These are phyloP conservation scores for Kodamaea plutei DNA, from an alignment of 1,139 yeast species.

Conservation along the genomic window DNA sequence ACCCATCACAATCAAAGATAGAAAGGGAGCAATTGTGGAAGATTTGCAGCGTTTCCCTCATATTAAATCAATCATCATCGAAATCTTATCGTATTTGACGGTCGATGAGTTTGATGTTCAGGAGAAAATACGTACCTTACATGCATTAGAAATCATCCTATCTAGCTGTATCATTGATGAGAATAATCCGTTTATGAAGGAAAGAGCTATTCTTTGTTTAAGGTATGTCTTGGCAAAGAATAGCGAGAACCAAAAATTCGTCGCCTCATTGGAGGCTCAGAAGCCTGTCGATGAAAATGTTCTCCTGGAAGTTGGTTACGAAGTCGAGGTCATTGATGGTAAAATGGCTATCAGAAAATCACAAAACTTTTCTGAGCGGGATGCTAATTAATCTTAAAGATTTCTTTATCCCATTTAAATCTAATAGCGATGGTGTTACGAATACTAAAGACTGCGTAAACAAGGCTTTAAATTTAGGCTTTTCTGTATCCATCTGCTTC, in stretches of 20 bases:
- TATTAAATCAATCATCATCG: slow-evolving; percentile 57
- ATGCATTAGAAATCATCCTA: slow-evolving; percentile 67
- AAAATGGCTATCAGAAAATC: slow-evolving; percentile 21
- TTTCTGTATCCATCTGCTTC: too few species aligned
- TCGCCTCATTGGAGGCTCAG: slow-evolving; percentile 48
- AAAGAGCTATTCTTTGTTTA: slow-evolving; percentile 75
- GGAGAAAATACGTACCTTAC: slow-evolving; percentile 59
- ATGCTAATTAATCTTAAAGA: too few species aligned
- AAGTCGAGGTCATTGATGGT: slow-evolving; percentile 36
- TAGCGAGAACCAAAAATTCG: slow-evolving; percentile 65
- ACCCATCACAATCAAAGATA: slow-evolving; percentile 14
- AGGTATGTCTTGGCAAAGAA: slow-evolving; percentile 65
- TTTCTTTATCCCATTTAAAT: too few species aligned
- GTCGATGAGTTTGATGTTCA: slow-evolving; percentile 54
- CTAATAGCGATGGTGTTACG: too few species aligned
- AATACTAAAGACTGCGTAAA: too few species aligned
- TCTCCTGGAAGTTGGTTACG: slow-evolving; percentile 38
- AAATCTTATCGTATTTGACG: slow-evolving; percentile 53
- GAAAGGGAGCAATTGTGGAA: slow-evolving; percentile 4
- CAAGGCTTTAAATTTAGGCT: too few species aligned
- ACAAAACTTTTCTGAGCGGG: too few species aligned
- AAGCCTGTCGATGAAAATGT: slow-evolving; percentile 30
- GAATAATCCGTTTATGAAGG: slow-evolving; percentile 85
- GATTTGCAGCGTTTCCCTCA: slow-evolving; percentile 47
- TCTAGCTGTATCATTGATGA: slow-evolving; percentile 84